Percentiles rank a stretch among this genome's conserved stretches.
These are phyloP conservation scores for Phaeodactylum tricornutum DNA, from an alignment of 108 stramenopile species.

Conservation along the genomic window DNA sequence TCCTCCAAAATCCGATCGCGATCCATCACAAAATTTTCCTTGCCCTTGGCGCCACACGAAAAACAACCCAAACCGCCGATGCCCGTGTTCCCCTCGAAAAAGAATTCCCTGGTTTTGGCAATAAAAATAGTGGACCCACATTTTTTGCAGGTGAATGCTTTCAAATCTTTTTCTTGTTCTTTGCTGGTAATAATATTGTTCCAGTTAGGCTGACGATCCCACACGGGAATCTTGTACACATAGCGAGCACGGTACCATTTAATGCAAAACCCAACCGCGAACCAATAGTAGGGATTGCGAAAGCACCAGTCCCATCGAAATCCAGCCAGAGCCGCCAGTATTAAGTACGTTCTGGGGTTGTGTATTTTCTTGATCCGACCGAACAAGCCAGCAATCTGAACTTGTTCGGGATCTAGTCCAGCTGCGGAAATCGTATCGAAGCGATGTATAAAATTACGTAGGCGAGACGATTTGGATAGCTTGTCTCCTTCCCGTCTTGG, in stretches of 20 bases:
- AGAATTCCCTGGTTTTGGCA: slow-evolving; percentile 74
- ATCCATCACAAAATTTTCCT: slow-evolving; percentile 73
- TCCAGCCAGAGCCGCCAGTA: slow-evolving; percentile 10
- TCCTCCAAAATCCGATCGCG: slow-evolving; percentile 64
- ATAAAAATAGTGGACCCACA: slow-evolving; percentile 81
- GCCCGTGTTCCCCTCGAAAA: slow-evolving; percentile 62
- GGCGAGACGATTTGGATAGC: no score
- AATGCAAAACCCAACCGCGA: slow-evolving; percentile 50
- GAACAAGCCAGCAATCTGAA: slow-evolving; percentile 3
- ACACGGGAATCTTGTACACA: slow-evolving; percentile 74
- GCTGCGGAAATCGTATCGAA: slow-evolving; percentile 1
- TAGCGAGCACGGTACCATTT: slow-evolving; percentile 83
- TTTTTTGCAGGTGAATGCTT: slow-evolving; percentile 69
- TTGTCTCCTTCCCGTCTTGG: no score
- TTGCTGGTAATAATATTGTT: slow-evolving; percentile 77
- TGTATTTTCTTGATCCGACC: slow-evolving; percentile 17
- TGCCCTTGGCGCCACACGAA: slow-evolving; percentile 72
- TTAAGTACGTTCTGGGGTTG: slow-evolving; percentile 21
- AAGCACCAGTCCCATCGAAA: slow-evolving; percentile 13
- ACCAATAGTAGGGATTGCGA: slow-evolving; percentile 15
- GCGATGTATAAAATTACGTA: background rate
- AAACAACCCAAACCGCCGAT: slow-evolving; percentile 65
- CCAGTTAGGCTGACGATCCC: slow-evolving; percentile 87
- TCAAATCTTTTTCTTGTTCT: slow-evolving; percentile 78
- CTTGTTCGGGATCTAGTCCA: background rate